These are phyloP conservation scores for Diaporthe humulicola DNA, from an alignment of 2,329 filamentous ascomycete species.

Conservation along the genomic window DNA sequence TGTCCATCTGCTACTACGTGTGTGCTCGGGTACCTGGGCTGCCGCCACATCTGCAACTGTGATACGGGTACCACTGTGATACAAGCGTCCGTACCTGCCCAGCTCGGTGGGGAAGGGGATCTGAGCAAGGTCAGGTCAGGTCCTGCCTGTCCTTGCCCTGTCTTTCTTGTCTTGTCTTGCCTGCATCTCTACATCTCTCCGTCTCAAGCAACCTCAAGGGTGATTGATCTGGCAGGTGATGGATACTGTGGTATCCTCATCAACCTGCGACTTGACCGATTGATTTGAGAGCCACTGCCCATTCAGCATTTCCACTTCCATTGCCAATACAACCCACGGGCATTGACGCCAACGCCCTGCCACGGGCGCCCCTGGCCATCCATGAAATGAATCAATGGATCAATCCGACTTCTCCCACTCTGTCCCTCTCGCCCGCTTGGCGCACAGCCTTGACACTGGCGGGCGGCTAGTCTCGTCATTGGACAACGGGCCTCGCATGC, in stretches of 20 bases:
- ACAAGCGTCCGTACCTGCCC: not conserved
- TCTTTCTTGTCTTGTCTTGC: not conserved
- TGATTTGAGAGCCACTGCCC: not conserved
- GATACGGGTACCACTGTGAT: not conserved
- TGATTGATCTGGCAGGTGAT: not conserved
- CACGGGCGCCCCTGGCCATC: slow-evolving; percentile 24
- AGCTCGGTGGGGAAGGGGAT: not conserved
- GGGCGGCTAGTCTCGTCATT: slow-evolving; percentile 26
- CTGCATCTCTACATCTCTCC: not conserved
- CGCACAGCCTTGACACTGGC: slow-evolving; percentile 25
- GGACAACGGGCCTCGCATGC: not conserved
- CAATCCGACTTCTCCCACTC: not conserved
- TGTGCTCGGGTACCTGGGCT: not conserved
- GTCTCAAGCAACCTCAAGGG: not conserved
- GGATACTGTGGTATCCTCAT: not conserved
- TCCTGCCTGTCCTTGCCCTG: not conserved
- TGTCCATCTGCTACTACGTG: not conserved
- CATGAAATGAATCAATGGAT: slow-evolving; percentile 10
- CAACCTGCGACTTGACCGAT: slow-evolving; percentile 15
- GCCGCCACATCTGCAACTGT: not conserved
- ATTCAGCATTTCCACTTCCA: not conserved
- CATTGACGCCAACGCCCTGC: slow-evolving; percentile 26
- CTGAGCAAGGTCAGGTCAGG: slow-evolving; percentile 3
- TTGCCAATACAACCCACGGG: slow-evolving; percentile 20
- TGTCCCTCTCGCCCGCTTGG: not conserved